phyloP scores from a whole-genome alignment of 225 moss, liverwort and hornwort genomes.

The Marchantia polymorpha region DNA sequence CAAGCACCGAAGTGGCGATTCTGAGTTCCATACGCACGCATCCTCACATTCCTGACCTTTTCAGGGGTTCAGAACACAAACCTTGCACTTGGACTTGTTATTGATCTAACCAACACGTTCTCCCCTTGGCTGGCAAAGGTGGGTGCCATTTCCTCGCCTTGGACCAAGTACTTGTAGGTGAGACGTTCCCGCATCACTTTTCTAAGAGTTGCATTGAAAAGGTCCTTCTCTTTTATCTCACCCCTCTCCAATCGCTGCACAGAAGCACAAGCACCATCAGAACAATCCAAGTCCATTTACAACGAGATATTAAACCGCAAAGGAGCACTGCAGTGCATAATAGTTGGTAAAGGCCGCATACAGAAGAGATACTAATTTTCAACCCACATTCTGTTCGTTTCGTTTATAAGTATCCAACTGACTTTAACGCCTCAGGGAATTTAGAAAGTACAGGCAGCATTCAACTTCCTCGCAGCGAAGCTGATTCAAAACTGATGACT shows the following conservation, averaged over 20 bases:
- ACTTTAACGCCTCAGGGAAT: too few relatives aligned
- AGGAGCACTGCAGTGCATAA: too few relatives aligned
- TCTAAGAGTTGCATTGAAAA: slow-evolving; percentile 73
- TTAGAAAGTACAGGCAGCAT: too few relatives aligned
- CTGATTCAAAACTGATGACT: too few relatives aligned
- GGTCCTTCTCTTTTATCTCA: slow-evolving; percentile 77
- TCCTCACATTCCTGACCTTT: background rate
- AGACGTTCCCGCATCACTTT: slow-evolving; percentile 75
- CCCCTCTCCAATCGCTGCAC: slow-evolving; percentile 59
- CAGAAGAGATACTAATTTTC: too few relatives aligned
- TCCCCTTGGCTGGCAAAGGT: slow-evolving; percentile 92
- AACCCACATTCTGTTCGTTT: too few relatives aligned
- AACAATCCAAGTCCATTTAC: too few relatives aligned
- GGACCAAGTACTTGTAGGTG: slow-evolving; percentile 76
- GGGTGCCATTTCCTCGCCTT: slow-evolving; percentile 93
- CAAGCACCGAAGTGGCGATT: background rate
- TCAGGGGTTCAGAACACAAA: slow-evolving; percentile 12
- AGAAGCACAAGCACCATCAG: background rate
- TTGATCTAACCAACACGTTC: slow-evolving; percentile 79
- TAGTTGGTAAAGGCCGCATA: too few relatives aligned
- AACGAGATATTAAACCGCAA: too few relatives aligned
- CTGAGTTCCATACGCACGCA: background rate
- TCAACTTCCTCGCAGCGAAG: too few relatives aligned
- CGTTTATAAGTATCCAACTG: too few relatives aligned
- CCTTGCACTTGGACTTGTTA: slow-evolving; percentile 82